phyloP scores from a whole-genome alignment of 2,329 filamentous ascomycete genomes.

The Epichloe amarillans region DNA sequence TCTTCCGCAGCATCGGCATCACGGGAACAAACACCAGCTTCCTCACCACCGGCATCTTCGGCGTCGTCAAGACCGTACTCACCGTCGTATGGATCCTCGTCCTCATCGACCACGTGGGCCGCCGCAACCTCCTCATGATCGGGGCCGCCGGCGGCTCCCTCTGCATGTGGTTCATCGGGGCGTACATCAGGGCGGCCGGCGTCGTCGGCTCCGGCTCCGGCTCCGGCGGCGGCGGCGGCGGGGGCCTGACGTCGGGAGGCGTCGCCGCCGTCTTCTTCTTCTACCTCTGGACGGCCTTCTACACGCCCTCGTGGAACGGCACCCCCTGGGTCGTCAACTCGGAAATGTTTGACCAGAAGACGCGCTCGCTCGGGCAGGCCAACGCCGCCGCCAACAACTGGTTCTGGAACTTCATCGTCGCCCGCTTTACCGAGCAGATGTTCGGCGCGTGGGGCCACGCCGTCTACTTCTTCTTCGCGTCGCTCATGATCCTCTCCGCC shows the following conservation, averaged over 20 bases:
- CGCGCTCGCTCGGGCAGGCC: slow-evolving; percentile 52
- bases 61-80: slow-evolving; percentile 15
- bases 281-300: slow-evolving; percentile 44
- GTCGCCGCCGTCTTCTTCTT: slow-evolving; percentile 56
- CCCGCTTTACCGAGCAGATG: slow-evolving; percentile 55
- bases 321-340: slow-evolving; percentile 65
- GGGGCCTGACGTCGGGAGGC: slow-evolving; percentile 29
- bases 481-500: slow-evolving; percentile 43
- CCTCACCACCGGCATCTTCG: slow-evolving; percentile 18
- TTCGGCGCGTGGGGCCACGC: slow-evolving; percentile 45
- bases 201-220: slow-evolving; percentile 5
- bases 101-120: slow-evolving; percentile 22
- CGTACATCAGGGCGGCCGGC: slow-evolving; percentile 23
- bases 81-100: slow-evolving; percentile 29
- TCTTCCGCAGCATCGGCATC: slow-evolving; percentile 17
- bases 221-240: not conserved
- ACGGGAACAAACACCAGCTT: slow-evolving; percentile 12
- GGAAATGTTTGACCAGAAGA: slow-evolving; percentile 62
- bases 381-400: slow-evolving; percentile 60
- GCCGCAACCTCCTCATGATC: slow-evolving; percentile 47
- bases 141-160: slow-evolving; percentile 48
- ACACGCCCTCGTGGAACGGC: slow-evolving; percentile 60
- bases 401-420: slow-evolving; percentile 59
- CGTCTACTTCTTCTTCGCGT: slow-evolving; percentile 57
- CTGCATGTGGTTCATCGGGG: slow-evolving; percentile 51